Percentiles rank a stretch among this genome's conserved stretches.
Conservation (phyloP, 257 asterid genomes). For the Fraxinus cuspidata region DNA sequence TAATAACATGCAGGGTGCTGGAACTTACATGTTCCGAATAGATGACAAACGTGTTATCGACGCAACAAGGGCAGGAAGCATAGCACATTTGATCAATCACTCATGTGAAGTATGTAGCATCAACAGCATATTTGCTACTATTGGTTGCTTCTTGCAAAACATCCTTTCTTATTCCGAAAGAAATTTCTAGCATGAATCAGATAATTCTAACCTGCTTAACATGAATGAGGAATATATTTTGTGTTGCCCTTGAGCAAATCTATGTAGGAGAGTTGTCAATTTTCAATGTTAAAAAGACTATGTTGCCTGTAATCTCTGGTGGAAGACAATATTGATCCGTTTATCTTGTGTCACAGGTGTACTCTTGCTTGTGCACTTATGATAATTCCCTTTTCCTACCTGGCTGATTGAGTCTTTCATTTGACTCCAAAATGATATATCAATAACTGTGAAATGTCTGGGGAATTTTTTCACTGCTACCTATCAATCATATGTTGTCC, state of each 20-base stretch:
- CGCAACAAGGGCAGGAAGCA: slow-evolving; percentile 98
- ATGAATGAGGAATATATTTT: not conserved
- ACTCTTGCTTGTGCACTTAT: not conserved
- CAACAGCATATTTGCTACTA: slow-evolving; percentile 6
- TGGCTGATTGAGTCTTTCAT: not conserved
- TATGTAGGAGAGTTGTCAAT: not conserved
- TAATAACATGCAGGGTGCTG: slow-evolving; percentile 80
- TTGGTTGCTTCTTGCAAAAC: slow-evolving; percentile 19
- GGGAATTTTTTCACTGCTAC: not conserved
- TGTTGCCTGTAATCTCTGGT: not conserved
- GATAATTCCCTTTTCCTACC: not conserved
- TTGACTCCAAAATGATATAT: not conserved
- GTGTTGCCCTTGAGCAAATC: not conserved
- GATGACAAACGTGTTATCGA: slow-evolving; percentile 89
- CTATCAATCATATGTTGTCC: not conserved
- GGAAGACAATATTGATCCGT: not conserved
- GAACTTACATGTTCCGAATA: slow-evolving; percentile 95
- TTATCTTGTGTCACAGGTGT: not conserved
- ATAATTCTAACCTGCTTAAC: not conserved
- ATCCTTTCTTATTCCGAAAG: not conserved
- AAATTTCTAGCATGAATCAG: not conserved
- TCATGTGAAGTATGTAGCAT: slow-evolving; percentile 83
- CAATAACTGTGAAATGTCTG: not conserved
- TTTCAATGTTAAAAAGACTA: not conserved
- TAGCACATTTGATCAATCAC: slow-evolving; percentile 96